phyloP scores from a whole-genome alignment of 306 rosid genomes.

The Elaeagnus macrophylla region DNA sequence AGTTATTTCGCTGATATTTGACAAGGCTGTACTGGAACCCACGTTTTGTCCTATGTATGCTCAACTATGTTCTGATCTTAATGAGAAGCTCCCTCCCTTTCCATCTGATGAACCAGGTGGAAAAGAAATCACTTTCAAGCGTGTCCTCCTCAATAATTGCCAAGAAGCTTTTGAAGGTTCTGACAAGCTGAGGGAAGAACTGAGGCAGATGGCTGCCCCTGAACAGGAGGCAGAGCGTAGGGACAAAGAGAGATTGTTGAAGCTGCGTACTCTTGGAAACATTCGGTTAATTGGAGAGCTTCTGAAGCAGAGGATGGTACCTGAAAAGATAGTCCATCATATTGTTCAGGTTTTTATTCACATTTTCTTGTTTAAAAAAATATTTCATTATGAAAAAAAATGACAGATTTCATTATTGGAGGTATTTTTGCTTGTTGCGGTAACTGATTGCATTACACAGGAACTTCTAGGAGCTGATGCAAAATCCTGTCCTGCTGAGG shows the following conservation, averaged over 20 bases:
- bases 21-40: conserved; percentile 39
- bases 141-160: conserved; percentile 32
- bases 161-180: conserved; percentile 40
- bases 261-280: conserved; percentile 36
- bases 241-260: conserved; percentile 33
- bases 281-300: conserved; percentile 42
- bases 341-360: conserved; percentile 24
- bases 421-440: too few species aligned
- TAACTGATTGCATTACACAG: neutral
- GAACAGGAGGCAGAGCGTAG: conserved; percentile 32
- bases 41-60: conserved; percentile 41
- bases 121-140: conserved; percentile 29
- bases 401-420: too few species aligned
- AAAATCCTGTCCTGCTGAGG: conserved; percentile 29
- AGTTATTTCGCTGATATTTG: conserved; percentile 31
- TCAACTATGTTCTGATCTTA: conserved; percentile 32
- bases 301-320: conserved; percentile 33
- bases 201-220: conserved; percentile 30
- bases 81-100: conserved; percentile 32
- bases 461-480: conserved; percentile 31
- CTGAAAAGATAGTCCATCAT: conserved; percentile 39
- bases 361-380: too few species aligned
- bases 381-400: too few species aligned
- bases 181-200: conserved; percentile 28
- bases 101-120: conserved; percentile 27